Base-by-base conservation (phyloP, 352 stramenopile species). In the Stramenopiles sp. region DNA sequence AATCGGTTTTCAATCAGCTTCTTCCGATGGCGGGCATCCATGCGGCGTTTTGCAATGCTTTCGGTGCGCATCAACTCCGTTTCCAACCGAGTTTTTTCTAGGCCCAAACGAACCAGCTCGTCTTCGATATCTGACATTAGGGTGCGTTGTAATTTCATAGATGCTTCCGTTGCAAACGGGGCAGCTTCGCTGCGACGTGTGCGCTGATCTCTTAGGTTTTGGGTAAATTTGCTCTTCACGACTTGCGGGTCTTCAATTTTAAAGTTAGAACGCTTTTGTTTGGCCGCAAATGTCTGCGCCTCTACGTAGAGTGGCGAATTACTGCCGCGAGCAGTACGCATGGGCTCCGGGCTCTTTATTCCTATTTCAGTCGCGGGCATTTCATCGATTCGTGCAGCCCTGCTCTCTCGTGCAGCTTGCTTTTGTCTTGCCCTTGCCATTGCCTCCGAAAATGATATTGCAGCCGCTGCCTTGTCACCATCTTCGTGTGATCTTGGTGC, bases 71-170 rank as follows among this genome's bases (percentile, higher is more conserved):
- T 71, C 53, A 71, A 71, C 12, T 71, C 53, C 12, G 53, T 71
- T 6, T 71, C 53, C 53, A 71, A 6, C 53, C 33, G 33, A 6
- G 53, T 71, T 6, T 71, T 71, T 71, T 71, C 53, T 35, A 71
- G 53, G 35, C 53, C 53, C 35, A 71, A 71, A 35, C 35, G 33
- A 35, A 71, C 12, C 12, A 71, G 35, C 35, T 71, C 31, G 35
- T 71, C 35, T 71, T 71, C 53, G 35, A 71, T 71, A 2, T 71
- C 53, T 6, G 53, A 71, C 53, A 71, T 71, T 71, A 35, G 53
- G 4, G 33, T 71, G 33, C 35, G 33, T 6, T 71, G 53, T 6
- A 71, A 71, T 4, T 71, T 71, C 12, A 71, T 35, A 4, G 53
- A 71, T 35, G 33, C 31, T 71, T 71, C 53, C 2, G 53, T 71